Evolutionary conservation across 257 asterid species (phyloP).

Genomic region (Solanum etuberosum): DNA sequence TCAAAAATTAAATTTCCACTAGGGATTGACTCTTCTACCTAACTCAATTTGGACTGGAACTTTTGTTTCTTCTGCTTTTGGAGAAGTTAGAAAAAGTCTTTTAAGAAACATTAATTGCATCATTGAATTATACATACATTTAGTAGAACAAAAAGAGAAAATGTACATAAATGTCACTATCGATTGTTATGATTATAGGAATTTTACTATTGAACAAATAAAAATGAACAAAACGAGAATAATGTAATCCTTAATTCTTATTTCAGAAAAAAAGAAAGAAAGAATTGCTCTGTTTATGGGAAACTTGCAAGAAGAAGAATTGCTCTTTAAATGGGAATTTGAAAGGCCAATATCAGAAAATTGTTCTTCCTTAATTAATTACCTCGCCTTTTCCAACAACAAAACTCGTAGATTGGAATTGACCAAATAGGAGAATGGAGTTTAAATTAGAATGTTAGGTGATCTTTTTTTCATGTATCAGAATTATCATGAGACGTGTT

Average conservation of each 20-base stretch:
- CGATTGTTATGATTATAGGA: not conserved
- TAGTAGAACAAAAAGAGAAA: not conserved
- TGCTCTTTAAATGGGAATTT: not conserved
- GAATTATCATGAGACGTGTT: not conserved
- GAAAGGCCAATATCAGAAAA: not conserved
- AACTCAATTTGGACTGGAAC: not conserved
- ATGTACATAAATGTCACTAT: not conserved
- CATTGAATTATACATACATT: not conserved
- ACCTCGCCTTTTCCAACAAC: not conserved
- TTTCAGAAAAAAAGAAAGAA: not conserved
- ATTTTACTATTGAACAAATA: not conserved
- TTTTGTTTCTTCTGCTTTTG: not conserved
- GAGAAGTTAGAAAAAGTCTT: not conserved
- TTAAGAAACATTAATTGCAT: not conserved
- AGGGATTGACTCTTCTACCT: not conserved
- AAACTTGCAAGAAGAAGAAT: not conserved
- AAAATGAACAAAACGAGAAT: not conserved
- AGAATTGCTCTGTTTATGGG: not conserved
- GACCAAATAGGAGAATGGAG: not conserved
- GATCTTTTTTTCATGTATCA: not conserved
- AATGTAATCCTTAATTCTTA: not conserved
- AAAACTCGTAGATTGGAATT: not conserved
- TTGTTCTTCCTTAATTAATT: not conserved
- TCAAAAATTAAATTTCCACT: not conserved
- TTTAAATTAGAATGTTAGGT: not conserved